A percentile compares a stretch with the other conserved stretches of the same genome.
These are phyloP conservation scores for Entomortierella chlamydospora DNA, from an alignment of 192 early-diverging fungal genomes.

Conservation along the genomic window DNA sequence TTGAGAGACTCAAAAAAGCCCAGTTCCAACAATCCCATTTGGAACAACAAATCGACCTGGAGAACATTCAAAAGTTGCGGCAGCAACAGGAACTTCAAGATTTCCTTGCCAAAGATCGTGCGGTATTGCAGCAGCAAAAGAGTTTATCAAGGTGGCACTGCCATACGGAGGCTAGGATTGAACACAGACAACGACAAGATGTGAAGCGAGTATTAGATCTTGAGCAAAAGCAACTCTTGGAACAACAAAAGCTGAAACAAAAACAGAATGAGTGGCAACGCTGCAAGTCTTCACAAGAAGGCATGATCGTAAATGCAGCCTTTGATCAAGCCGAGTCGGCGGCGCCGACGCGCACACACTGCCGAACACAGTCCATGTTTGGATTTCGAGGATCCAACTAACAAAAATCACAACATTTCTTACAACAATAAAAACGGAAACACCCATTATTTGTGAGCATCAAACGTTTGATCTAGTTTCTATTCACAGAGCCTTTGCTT, in stretches of 20 bases:
- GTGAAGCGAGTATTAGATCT: background rate
- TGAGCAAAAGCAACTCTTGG: constrained; percentile 20
- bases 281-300: no score
- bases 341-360: no score
- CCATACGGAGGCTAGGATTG: background rate
- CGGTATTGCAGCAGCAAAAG: background rate
- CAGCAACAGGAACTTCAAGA: constrained; percentile 34
- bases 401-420: no score
- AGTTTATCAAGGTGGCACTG: constrained; percentile 1
- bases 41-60: constrained; percentile 35
- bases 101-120: constrained; percentile 26
- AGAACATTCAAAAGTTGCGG: constrained; percentile 27
- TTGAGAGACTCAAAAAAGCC: background rate
- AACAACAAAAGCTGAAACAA: constrained; percentile 7
- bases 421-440: no score
- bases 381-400: no score
- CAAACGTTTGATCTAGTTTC: no score
- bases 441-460: no score
- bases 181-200: constrained; percentile 6
- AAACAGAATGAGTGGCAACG: no score
- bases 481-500: no score
- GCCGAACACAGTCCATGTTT: no score
- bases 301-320: no score
- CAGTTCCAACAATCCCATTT: constrained; percentile 13
- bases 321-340: no score